Conservation (phyloP, 306 rosid species). For the Inga leiocalycina region DNA sequence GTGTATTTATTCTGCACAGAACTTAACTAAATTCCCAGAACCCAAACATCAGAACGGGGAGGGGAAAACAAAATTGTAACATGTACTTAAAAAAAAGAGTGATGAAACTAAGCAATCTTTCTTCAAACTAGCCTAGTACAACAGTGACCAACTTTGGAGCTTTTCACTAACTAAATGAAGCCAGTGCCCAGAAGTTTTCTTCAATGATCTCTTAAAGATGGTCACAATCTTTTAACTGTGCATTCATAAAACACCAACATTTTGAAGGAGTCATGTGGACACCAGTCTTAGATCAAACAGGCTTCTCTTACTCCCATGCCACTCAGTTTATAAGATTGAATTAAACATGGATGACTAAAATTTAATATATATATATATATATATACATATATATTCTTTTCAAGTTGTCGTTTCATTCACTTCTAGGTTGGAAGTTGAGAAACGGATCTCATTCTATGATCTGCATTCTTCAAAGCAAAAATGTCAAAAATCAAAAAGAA, state of each 20-base stretch:
- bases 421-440: not conserved
- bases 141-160: conserved; percentile 29
- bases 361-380: not conserved
- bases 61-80: not conserved
- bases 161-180: not conserved
- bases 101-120: not conserved
- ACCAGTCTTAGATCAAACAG: not conserved
- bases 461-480: not conserved
- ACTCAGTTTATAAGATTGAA: not conserved
- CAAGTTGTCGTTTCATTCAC: not conserved
- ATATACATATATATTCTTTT: not conserved
- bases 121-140: not conserved
- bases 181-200: conserved; percentile 25
- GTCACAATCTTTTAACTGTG: conserved; percentile 11
- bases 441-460: not conserved
- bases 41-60: conserved; percentile 15
- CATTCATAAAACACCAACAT: not conserved
- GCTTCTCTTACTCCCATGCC: not conserved
- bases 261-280: not conserved
- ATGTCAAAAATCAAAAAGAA: not conserved
- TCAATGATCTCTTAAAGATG: conserved; percentile 27
- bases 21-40: not conserved
- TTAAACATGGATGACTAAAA: not conserved
- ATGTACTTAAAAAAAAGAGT: not conserved
- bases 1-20: not conserved